Evolutionary conservation across 169 alveolate genomes (phyloP).

Genomic region (Cryptosporidium ubiquitum): DNA sequence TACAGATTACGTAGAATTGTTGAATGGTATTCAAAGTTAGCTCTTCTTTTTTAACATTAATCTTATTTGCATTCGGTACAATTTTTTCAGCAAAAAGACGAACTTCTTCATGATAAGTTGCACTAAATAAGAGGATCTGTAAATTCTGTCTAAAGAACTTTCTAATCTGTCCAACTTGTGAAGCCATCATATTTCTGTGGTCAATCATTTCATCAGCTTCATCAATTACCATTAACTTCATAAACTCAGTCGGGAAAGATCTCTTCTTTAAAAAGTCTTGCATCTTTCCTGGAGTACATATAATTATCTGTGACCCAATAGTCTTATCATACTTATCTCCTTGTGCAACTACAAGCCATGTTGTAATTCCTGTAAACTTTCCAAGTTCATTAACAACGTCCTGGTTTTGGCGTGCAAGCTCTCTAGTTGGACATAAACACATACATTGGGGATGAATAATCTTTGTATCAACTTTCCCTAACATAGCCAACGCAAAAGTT

Average conservation of each 20-base stretch:
- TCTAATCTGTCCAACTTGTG: slow-evolving; percentile 88
- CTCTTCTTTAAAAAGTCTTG: slow-evolving; percentile 92
- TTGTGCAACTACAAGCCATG: slow-evolving; percentile 89
- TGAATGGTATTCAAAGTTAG: slow-evolving; percentile 95
- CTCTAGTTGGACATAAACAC: slow-evolving; percentile 96
- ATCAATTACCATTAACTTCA: slow-evolving; percentile 90
- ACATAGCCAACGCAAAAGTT: slow-evolving; percentile 94
- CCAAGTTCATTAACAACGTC: slow-evolving; percentile 91
- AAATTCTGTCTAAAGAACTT: slow-evolving; percentile 81
- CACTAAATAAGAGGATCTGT: slow-evolving; percentile 89
- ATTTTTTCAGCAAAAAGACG: slow-evolving; percentile 87
- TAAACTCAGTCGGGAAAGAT: slow-evolving; percentile 79
- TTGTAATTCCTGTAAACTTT: slow-evolving; percentile 86
- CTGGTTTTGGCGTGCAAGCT: slow-evolving; percentile 93
- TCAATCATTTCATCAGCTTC: slow-evolving; percentile 97
- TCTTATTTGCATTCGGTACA: slow-evolving; percentile 87
- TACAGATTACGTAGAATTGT: slow-evolving; percentile 88
- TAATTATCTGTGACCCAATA: slow-evolving; percentile 89
- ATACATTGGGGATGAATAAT: slow-evolving; percentile 84
- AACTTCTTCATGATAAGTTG: slow-evolving; percentile 92
- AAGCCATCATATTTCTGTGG: slow-evolving; percentile 87
- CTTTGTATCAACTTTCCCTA: slow-evolving; percentile 87
- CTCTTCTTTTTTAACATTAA: slow-evolving; percentile 91
- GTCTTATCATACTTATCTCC: slow-evolving; percentile 82
- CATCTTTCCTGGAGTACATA: slow-evolving; percentile 98